Evolutionary conservation across 202 grass and related monocot species (phyloP), one percentile per base, ranked within the genome.

Genomic region (Saccharum hybrid): DNA sequence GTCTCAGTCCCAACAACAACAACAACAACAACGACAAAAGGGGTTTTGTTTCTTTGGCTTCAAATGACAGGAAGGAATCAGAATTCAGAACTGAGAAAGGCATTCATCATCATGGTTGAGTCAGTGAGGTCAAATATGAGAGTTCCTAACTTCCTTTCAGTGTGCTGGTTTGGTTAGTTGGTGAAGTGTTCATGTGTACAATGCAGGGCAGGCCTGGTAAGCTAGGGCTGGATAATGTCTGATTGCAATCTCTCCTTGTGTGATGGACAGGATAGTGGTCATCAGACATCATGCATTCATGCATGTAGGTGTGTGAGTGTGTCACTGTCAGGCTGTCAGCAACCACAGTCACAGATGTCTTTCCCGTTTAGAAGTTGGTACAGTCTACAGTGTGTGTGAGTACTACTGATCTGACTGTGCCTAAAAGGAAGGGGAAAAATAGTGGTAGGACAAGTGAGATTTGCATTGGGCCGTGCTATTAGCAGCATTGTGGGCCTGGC

Each of bases 1-100:
- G n/a, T 68, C 71, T 26, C 22, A 13, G 9, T 51, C 33, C 30
- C 28, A 63, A 26, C 61, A 62, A 12, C 70, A 16, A 9, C 43
- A 18, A 34, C 67, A 23, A 68, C 64, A 26, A 31, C 72, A 42
- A 65, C 1, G n/a, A n/a, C n/a, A n/a, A 12, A 22, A 48, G 1
- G 4, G 5, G 43, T 10, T 30, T 14, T 43, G 51, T 63, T 54
- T 56, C 72, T 59, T 70, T 82, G 31, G 39, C 64, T 87, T 87
- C 19, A 60, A 63, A 71, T 72, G 39, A 36, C 64, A 65, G 64
- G 54, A 84, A 86, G 48, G 63, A 76, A 37, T 61, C 57, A 61
- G 21, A 23, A 61, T 61, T 85, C 63, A 71, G 43, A 31, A 37
- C 33, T 23, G 42, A 28, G 67, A 39, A n/a, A 51, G 56, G 39